Evolutionary conservation across 495 filamentous ascomycete species (phyloP).

Genomic region (Rhizodiscina lignyota): DNA sequence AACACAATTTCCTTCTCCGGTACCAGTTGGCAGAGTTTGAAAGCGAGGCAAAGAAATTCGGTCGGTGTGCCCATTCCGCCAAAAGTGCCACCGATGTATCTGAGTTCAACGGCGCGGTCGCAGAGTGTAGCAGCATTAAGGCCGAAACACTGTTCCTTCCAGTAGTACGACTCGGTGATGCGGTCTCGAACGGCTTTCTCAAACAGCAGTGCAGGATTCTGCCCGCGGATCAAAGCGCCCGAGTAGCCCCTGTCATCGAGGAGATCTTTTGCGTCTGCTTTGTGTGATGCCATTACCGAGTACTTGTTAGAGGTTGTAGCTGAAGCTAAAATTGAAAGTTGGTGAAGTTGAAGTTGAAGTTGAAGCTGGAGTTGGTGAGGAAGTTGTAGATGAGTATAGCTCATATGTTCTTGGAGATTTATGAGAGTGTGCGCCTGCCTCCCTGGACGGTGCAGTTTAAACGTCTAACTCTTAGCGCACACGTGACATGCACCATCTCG

Average conservation of each 20-base stretch:
- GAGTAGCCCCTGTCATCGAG: constrained; percentile 37
- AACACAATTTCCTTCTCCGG: constrained; percentile 64
- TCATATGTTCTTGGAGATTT: no score
- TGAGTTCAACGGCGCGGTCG: constrained; percentile 74
- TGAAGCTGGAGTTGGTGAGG: no score
- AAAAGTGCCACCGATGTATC: constrained; percentile 71
- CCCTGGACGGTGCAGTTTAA: no score
- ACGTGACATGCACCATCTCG: no score
- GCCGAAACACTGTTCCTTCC: constrained; percentile 96
- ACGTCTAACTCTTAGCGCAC: no score
- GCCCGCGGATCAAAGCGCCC: constrained; percentile 51
- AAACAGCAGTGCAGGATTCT: constrained; percentile 79
- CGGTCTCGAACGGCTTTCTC: constrained; percentile 88
- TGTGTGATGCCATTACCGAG: no score
- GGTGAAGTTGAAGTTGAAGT: no score
- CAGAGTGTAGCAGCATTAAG: constrained; percentile 81
- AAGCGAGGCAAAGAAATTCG: constrained; percentile 85
- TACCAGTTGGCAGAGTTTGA: constrained; percentile 83
- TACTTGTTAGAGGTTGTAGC: no score
- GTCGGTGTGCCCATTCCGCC: constrained; percentile 67
- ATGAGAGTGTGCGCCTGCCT: no score
- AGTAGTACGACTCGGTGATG: constrained; percentile 88
- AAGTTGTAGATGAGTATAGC: no score
- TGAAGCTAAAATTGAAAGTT: no score
- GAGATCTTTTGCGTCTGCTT: constrained; percentile 26